phyloP scores from a whole-genome alignment of 345 rosid species.

The Salix viminalis region DNA sequence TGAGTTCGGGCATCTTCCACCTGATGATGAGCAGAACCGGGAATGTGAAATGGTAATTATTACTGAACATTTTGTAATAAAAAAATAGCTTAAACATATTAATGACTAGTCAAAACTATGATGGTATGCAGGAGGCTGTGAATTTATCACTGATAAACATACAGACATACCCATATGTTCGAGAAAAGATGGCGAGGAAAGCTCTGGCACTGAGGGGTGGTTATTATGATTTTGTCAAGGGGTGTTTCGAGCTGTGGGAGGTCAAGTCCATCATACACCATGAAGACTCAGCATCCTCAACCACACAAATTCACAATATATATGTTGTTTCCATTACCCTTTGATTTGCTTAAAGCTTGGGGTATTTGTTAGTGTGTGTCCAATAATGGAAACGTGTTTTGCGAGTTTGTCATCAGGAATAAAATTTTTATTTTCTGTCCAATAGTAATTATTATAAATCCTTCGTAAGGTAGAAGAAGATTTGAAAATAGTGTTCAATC shows the following conservation, averaged over 20 bases:
- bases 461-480: too few species aligned
- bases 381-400: neutral
- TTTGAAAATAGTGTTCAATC: too few species aligned
- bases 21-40: neutral
- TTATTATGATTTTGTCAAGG: conserved; percentile 19
- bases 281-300: too few species aligned
- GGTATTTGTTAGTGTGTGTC: neutral
- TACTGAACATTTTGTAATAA: too few species aligned
- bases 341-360: neutral
- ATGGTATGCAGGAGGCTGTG: conserved; percentile 28
- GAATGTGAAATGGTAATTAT: conserved; percentile 20
- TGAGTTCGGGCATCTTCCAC: neutral
- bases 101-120: neutral
- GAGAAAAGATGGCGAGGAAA: neutral
- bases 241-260: conserved; percentile 24
- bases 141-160: conserved; percentile 22
- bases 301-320: neutral
- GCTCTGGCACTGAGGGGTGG: conserved; percentile 21
- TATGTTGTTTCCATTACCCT: neutral
- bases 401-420: neutral
- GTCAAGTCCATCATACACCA: neutral
- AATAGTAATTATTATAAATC: too few species aligned
- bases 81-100: neutral
- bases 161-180: conserved; percentile 25
- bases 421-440: neutral